Percentiles rank a stretch among this genome's conserved stretches.
phyloP scores from a whole-genome alignment of 73 alveolate species.

The Symbiodinium natans region DNA sequence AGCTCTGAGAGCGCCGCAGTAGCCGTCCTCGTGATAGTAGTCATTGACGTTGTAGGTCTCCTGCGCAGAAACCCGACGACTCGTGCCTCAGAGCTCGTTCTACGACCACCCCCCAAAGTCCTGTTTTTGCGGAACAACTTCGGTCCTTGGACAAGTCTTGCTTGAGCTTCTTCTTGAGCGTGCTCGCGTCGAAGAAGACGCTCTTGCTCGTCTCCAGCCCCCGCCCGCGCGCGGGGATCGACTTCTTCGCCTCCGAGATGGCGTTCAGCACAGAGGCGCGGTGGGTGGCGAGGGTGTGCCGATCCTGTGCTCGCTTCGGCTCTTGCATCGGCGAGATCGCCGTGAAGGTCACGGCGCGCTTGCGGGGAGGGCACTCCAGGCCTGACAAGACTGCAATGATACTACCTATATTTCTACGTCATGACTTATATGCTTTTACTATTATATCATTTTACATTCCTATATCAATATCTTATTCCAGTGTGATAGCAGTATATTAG shows the following conservation, averaged over 20 bases:
- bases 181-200: conserved; percentile 64
- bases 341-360: conserved; percentile 10
- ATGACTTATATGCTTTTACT: too few species aligned
- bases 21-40: conserved; percentile 33
- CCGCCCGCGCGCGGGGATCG: neutral
- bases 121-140: too few species aligned
- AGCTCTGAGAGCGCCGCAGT: conserved; percentile 15
- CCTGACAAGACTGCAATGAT: too few species aligned
- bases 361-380: neutral
- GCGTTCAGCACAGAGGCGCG: neutral
- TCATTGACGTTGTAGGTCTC: conserved; percentile 56
- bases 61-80: neutral
- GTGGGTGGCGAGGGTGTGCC: neutral
- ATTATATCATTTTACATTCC: too few species aligned
- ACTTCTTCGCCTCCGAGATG: neutral
- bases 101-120: neutral
- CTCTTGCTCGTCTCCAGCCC: neutral
- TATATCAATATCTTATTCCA: too few species aligned
- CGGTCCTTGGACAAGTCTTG: conserved; percentile 70
- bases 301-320: neutral
- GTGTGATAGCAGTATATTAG: neutral
- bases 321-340: neutral
- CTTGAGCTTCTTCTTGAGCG: conserved; percentile 81
- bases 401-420: too few species aligned
- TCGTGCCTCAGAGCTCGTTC: neutral